Percentiles rank a stretch among this genome's conserved stretches.
phyloP scores from a whole-genome alignment of 768 basidiomycete species.

The Pleurotus pulmonarius region DNA sequence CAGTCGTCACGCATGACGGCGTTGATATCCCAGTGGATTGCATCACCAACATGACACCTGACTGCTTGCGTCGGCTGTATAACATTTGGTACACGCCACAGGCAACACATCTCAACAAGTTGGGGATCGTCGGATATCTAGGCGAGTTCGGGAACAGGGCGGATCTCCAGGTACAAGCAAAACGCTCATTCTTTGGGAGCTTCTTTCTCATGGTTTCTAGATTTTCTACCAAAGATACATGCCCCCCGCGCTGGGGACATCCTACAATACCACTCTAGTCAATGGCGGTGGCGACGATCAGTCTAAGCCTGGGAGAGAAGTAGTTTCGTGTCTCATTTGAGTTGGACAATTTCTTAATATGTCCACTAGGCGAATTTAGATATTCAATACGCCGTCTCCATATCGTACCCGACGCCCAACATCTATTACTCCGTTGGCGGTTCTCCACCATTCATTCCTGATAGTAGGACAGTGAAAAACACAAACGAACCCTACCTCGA shows the following conservation, averaged over 20 bases:
- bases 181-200: slow-evolving; percentile 5
- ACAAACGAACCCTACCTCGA: slow-evolving; percentile 36
- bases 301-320: slow-evolving; percentile 29
- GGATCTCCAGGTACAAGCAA: slow-evolving; percentile 31
- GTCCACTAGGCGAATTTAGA: slow-evolving; percentile 41
- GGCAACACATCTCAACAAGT: slow-evolving; percentile 28
- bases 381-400: slow-evolving; percentile 40
- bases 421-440: slow-evolving; percentile 44
- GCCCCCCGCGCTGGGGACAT: slow-evolving; percentile 25
- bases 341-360: no score
- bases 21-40: slow-evolving; percentile 29
- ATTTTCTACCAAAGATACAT: slow-evolving; percentile 33
- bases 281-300: slow-evolving; percentile 40
- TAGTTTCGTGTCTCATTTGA: background rate
- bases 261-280: slow-evolving; percentile 25
- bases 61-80: slow-evolving; percentile 41
- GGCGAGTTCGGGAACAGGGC: slow-evolving; percentile 37
- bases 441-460: slow-evolving; percentile 42
- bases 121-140: slow-evolving; percentile 41
- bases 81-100: slow-evolving; percentile 28
- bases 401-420: slow-evolving; percentile 42
- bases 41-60: slow-evolving; percentile 32
- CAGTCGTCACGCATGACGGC: slow-evolving; percentile 5
- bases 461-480: slow-evolving; percentile 28
- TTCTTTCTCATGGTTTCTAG: slow-evolving; percentile 8